Conservation (phyloP, 495 filamentous ascomycete genomes). For the Neurospora sp. region DNA sequence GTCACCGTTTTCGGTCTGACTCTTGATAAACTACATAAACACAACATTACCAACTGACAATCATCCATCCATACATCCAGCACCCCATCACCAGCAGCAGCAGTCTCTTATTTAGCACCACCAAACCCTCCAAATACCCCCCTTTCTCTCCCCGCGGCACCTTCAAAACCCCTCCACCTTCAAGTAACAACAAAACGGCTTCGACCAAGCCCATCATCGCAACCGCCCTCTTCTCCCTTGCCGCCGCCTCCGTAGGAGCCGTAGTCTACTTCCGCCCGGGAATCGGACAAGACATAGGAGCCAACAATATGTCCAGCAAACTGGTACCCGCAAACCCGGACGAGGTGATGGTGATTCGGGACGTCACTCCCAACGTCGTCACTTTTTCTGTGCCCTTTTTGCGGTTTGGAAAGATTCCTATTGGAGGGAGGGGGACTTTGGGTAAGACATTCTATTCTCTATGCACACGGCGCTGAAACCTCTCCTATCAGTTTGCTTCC, state of each 20-base stretch:
- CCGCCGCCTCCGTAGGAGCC: neutral
- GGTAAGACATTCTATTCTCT: constrained; percentile 38
- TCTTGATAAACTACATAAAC: neutral
- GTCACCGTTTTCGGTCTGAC: neutral
- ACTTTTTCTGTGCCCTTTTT: constrained; percentile 79
- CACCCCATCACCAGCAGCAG: neutral
- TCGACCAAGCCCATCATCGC: neutral
- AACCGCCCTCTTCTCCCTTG: neutral
- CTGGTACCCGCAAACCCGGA: constrained; percentile 52
- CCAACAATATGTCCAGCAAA: constrained; percentile 31
- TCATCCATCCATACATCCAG: neutral
- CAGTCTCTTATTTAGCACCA: neutral
- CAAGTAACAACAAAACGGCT: neutral
- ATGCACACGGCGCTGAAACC: too few species aligned
- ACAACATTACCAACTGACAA: neutral
- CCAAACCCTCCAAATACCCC: neutral
- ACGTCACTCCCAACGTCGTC: constrained; percentile 66
- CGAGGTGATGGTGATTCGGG: constrained; percentile 78
- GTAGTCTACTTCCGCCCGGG: neutral
- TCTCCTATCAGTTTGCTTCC: too few species aligned
- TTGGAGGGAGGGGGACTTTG: constrained; percentile 81
- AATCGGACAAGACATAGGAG: neutral
- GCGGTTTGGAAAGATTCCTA: constrained; percentile 67
- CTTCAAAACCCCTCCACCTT: neutral
- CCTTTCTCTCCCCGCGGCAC: neutral